Evolutionary conservation across 345 rosid genomes (phyloP).

Genomic region (Acer campestre): DNA sequence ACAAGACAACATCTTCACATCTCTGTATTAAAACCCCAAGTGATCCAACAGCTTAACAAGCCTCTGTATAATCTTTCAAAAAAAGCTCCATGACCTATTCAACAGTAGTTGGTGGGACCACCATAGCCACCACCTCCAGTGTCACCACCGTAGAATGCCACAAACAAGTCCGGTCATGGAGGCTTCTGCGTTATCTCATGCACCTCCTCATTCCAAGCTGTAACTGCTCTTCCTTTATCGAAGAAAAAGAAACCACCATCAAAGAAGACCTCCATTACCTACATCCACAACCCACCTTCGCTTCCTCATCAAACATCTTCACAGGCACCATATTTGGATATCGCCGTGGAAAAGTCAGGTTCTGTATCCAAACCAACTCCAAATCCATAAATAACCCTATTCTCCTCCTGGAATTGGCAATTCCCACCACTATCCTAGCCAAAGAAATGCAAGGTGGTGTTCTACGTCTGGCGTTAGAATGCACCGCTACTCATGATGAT

Average conservation of each 20-base stretch:
- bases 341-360: conserved; percentile 57
- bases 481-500: conserved; percentile 11
- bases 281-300: conserved; percentile 17
- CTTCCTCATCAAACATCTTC: conserved; percentile 39
- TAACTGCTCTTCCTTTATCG: conserved; percentile 34
- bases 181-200: conserved; percentile 57
- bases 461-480: conserved; percentile 62
- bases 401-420: conserved; percentile 58
- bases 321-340: conserved; percentile 70
- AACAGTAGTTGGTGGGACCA: conserved; percentile 33
- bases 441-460: conserved; percentile 67
- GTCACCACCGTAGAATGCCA: conserved; percentile 72
- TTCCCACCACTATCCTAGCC: conserved; percentile 58
- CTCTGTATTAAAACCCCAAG: not conserved
- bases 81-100: conserved; percentile 39
- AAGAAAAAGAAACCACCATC: conserved; percentile 25
- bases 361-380: conserved; percentile 59
- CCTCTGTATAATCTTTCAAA: conserved; percentile 3
- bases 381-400: conserved; percentile 38
- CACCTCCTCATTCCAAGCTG: conserved; percentile 67
- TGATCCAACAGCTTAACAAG: conserved; percentile 21
- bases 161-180: conserved; percentile 81
- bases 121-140: conserved; percentile 23
- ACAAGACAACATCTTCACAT: too few species aligned
- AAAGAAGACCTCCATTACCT: conserved; percentile 18